Conservation (phyloP, 345 rosid genomes). For the Rhizophora apiculata region DNA sequence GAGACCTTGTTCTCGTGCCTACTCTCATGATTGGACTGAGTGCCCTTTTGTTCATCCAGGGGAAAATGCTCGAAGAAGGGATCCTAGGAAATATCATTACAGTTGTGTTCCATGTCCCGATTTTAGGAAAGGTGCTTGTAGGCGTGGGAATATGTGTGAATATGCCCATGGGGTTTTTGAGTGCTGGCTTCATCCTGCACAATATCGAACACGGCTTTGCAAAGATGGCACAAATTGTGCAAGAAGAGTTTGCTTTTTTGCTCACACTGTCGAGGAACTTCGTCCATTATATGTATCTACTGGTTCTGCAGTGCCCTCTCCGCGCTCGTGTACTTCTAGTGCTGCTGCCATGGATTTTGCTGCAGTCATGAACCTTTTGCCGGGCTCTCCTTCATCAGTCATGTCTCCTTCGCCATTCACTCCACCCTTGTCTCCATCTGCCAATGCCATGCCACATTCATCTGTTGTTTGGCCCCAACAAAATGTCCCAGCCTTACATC, state of each 20-base stretch:
- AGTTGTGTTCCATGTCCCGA: conserved; percentile 98
- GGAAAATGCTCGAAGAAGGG: conserved; percentile 94
- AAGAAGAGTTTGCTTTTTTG: conserved; percentile 91
- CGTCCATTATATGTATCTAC: conserved; percentile 84
- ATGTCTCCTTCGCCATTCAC: conserved; percentile 78
- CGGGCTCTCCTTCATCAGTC: conserved; percentile 26
- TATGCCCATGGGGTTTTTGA: conserved; percentile 98
- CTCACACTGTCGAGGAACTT: conserved; percentile 85
- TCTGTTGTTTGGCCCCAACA: conserved; percentile 27
- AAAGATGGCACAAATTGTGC: conserved; percentile 88
- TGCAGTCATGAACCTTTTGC: conserved; percentile 23
- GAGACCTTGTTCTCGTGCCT: conserved; percentile 91
- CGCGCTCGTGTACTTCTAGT: conserved; percentile 20
- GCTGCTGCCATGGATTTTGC: conserved; percentile 30
- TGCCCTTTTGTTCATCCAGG: conserved; percentile 98
- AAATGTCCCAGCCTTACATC: conserved; percentile 28
- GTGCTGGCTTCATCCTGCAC: conserved; percentile 99
- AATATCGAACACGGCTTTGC: conserved; percentile 84
- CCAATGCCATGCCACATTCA: conserved; percentile 28
- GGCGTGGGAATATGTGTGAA: conserved; percentile 94
- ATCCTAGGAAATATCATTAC: conserved; percentile 93
- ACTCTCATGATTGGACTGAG: conserved; percentile 98
- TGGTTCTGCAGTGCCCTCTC: conserved; percentile 85
- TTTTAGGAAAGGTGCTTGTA: conserved; percentile 86
- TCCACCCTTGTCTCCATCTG: conserved; percentile 86